phyloP scores from a whole-genome alignment of 805 yeast species.

The Starmerella lactis-condensi region DNA sequence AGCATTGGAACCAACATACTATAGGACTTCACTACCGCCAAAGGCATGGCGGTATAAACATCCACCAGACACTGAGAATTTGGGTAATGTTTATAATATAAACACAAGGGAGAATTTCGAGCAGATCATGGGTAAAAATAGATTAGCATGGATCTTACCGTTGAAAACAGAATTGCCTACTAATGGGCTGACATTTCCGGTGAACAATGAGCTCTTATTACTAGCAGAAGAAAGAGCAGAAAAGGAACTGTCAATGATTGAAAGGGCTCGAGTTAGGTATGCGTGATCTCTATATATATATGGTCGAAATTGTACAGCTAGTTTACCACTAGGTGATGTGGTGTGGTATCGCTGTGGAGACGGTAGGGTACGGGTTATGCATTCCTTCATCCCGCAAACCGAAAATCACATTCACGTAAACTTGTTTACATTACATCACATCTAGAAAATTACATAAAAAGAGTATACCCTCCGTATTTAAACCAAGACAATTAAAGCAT shows the following conservation, averaged over 20 bases:
- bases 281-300: too few species aligned
- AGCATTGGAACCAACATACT: slow-evolving; percentile 27
- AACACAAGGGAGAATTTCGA: slow-evolving; percentile 48
- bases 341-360: too few species aligned
- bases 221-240: slow-evolving; percentile 21
- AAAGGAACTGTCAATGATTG: slow-evolving; percentile 19
- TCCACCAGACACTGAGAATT: slow-evolving; percentile 27
- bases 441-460: too few species aligned
- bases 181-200: slow-evolving; percentile 26
- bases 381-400: too few species aligned
- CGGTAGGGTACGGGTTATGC: too few species aligned
- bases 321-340: too few species aligned
- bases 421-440: too few species aligned
- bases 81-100: slow-evolving; percentile 59
- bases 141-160: slow-evolving; percentile 61
- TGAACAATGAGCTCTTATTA: slow-evolving; percentile 18
- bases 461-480: too few species aligned
- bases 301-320: too few species aligned
- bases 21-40: slow-evolving; percentile 22
- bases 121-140: slow-evolving; percentile 50
- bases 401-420: too few species aligned
- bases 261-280: too few species aligned
- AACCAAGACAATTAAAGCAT: too few species aligned
- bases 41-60: slow-evolving; percentile 24
- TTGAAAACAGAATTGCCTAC: slow-evolving; percentile 18